A percentile compares a stretch with the other conserved stretches of the same genome.
These are phyloP conservation scores for Coniferiporia weirii DNA, from an alignment of 1,284 basidiomycete genomes.

Conservation along the genomic window DNA sequence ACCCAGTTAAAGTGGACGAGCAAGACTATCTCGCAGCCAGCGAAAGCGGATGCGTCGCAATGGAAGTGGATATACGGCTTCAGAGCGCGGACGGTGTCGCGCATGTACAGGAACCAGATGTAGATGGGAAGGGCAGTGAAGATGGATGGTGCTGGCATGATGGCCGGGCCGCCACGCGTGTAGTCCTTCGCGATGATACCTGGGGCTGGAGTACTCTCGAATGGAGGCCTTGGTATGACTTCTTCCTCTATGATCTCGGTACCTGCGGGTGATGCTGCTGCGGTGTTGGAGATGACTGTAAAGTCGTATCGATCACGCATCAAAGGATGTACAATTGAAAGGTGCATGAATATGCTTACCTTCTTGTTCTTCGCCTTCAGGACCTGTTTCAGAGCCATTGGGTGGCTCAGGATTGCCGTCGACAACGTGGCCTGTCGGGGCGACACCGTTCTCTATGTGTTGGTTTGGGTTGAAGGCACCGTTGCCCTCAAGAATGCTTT, in stretches of 20 bases:
- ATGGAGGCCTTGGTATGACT: not conserved
- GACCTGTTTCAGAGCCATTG: too few relatives aligned
- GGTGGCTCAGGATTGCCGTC: too few relatives aligned
- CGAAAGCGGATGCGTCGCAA: not conserved
- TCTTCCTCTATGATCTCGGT: not conserved
- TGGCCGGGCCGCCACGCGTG: not conserved
- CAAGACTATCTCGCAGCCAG: not conserved
- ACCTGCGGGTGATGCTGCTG: too few relatives aligned
- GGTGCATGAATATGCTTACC: too few relatives aligned
- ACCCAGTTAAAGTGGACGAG: constrained; percentile 3
- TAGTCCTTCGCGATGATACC: not conserved
- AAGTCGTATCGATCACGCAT: too few relatives aligned
- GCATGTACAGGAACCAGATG: constrained; percentile 2
- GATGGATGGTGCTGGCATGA: not conserved
- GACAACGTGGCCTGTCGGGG: too few relatives aligned
- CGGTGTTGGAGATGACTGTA: too few relatives aligned
- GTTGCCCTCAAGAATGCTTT: too few relatives aligned
- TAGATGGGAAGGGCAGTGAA: not conserved
- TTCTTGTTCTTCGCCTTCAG: too few relatives aligned
- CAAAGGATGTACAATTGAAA: too few relatives aligned
- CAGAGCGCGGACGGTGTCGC: not conserved
- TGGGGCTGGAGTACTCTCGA: not conserved
- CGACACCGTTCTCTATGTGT: too few relatives aligned
- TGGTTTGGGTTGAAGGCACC: too few relatives aligned
- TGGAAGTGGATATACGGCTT: not conserved